Percentiles rank a stretch among this genome's conserved stretches.
These are phyloP conservation scores for Glutinoglossum americanum DNA, from an alignment of 495 filamentous ascomycete genomes.

Conservation along the genomic window DNA sequence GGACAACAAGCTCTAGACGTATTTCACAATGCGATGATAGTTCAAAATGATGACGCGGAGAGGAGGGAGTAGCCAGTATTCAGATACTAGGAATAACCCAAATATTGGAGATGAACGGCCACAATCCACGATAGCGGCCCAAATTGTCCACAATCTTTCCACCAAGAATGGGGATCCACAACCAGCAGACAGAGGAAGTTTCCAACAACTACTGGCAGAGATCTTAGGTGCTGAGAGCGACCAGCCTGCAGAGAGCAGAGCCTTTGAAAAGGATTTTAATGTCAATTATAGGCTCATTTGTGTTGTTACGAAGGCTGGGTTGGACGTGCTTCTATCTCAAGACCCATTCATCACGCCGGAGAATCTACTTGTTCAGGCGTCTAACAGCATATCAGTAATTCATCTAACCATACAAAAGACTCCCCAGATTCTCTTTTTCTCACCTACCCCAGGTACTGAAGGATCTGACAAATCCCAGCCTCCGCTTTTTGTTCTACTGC, in stretches of 20 bases:
- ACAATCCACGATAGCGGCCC: constrained; percentile 28
- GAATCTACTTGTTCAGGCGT: constrained; percentile 32
- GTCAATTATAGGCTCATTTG: constrained; percentile 68
- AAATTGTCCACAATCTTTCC: constrained; percentile 26
- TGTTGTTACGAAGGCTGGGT: constrained; percentile 59
- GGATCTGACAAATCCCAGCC: background rate
- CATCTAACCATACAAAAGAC: constrained; percentile 48
- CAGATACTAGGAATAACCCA: background rate
- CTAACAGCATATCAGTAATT: constrained; percentile 51
- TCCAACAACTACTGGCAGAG: constrained; percentile 43
- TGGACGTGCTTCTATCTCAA: constrained; percentile 39
- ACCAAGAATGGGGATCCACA: constrained; percentile 19
- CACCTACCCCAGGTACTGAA: constrained; percentile 10
- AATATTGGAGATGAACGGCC: constrained; percentile 10
- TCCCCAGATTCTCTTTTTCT: constrained; percentile 42
- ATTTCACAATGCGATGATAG: background rate
- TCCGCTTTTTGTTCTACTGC: constrained; percentile 2
- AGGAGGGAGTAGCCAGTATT: background rate
- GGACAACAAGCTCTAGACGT: background rate
- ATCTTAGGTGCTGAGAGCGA: constrained; percentile 27
- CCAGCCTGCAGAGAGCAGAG: constrained; percentile 16
- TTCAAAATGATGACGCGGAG: constrained; percentile 1
- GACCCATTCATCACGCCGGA: constrained; percentile 35
- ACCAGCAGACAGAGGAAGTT: constrained; percentile 27
- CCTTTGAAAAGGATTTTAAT: constrained; percentile 40